These are phyloP conservation scores for Tillandsia leiboldiana DNA, from an alignment of 176 grass and related monocot genomes.

Conservation along the genomic window DNA sequence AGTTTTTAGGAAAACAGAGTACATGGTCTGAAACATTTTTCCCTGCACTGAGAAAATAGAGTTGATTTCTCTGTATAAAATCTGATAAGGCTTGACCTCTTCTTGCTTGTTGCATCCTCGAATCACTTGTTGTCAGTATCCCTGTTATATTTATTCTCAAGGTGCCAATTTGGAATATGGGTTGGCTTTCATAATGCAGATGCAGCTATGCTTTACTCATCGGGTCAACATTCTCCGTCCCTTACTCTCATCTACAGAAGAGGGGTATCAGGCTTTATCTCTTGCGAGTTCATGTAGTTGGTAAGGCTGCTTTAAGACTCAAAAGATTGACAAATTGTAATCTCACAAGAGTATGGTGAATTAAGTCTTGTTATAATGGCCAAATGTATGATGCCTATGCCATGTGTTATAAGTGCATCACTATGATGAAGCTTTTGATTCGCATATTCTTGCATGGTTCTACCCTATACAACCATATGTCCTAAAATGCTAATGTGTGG, in stretches of 20 bases:
- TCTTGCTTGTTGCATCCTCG: conserved; percentile 10
- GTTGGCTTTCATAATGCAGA: conserved; percentile 36
- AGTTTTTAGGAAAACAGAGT: not conserved
- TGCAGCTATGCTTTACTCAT: conserved; percentile 15
- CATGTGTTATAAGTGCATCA: not conserved
- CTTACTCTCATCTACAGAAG: conserved; percentile 41
- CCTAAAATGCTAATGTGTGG: not conserved
- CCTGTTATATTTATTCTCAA: conserved; percentile 19
- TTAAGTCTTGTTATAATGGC: conserved; percentile 15
- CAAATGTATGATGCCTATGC: conserved; percentile 2
- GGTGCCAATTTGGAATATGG: conserved; percentile 22
- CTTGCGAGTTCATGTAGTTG: conserved; percentile 54
- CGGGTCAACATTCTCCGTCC: conserved; percentile 33
- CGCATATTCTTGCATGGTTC: not conserved
- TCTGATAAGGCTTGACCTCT: not conserved
- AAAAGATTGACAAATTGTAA: conserved; percentile 26
- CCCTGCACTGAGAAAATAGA: not conserved
- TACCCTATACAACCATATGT: not conserved
- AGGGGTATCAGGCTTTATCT: conserved; percentile 50
- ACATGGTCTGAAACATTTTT: too few relatives aligned
- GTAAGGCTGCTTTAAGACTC: conserved; percentile 51
- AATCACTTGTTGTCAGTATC: conserved; percentile 14
- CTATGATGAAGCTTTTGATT: conserved; percentile 6
- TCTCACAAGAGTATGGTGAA: conserved; percentile 24
- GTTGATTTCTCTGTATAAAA: conserved; percentile 3